Evolutionary conservation across 768 basidiomycete genomes (phyloP), one percentile per base, ranked within the genome.

Genomic region (Boletus tomentosulus): DNA sequence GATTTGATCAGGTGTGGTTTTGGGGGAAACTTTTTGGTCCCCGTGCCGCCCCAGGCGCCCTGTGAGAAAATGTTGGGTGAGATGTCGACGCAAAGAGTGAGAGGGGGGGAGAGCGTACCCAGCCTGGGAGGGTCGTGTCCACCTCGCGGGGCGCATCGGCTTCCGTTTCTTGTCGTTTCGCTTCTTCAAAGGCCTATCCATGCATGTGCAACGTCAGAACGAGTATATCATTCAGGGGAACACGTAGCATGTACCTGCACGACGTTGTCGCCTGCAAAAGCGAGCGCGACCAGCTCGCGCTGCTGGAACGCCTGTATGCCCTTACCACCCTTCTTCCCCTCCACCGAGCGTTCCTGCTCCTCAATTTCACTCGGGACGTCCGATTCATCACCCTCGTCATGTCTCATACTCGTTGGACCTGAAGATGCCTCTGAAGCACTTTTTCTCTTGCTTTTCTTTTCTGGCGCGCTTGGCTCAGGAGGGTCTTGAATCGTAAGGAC

Each of bases 201-300:
- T 38, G 60, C 25, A 47, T 13, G 12, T 9, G 30, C 24, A 4
- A 30, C 6, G 44, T 28, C 13, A 33, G 31, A 6, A 33, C 12
- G 31, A 11, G 31, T 33, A 28, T 25, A 25, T 13, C 16, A 1
- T 6, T 22, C 5, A 3, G 3, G 4, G 12, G 10, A 6, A 2
- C 6, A 19, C 8, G 19, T 13, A 1, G 31, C 28, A 65, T 84
- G 33, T 62, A 92, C 92, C 72, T 89, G 85, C 6, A 97, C 85
- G 31, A 98, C 96, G 59, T 98, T 92, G 69, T 99, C 97, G 3
- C 93, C 95, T 2, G 95, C 96, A 74, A 99, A 99, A 0, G 97
- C 97, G 51, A 85, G 84, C 1, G 94, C 90, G 12, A 99, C 94
- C 12, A 98, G 76, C 59, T 98, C 93, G 37, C 91, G 79, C 69